These are phyloP conservation scores for Talaromyces trachyspermus DNA, from an alignment of 495 filamentous ascomycete genomes.

Conservation along the genomic window DNA sequence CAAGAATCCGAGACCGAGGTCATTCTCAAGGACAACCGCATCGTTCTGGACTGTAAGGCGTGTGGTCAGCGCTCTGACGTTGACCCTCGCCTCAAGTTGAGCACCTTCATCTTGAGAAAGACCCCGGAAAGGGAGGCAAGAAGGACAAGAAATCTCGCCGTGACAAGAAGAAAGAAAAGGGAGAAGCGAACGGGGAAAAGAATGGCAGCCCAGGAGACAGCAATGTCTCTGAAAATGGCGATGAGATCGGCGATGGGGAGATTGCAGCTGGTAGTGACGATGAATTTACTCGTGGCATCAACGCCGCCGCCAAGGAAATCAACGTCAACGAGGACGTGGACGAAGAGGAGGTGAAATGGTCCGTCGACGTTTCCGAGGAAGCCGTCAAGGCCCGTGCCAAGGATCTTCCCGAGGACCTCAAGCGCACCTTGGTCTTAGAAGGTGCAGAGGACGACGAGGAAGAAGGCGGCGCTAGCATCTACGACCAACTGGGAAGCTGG, in stretches of 20 bases:
- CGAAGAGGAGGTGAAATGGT: slow-evolving; percentile 86
- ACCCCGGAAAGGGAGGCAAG: slow-evolving; percentile 84
- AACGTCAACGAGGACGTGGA: slow-evolving; percentile 56
- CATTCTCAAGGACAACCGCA: slow-evolving; percentile 83
- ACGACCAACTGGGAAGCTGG: slow-evolving; percentile 93
- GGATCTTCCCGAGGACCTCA: slow-evolving; percentile 83
- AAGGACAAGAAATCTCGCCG: slow-evolving; percentile 87
- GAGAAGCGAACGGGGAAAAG: slow-evolving; percentile 54
- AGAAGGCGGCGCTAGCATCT: slow-evolving; percentile 70
- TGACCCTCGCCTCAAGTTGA: slow-evolving; percentile 89
- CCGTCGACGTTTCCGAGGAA: slow-evolving; percentile 88
- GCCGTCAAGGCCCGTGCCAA: slow-evolving; percentile 90
- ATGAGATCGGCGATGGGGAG: slow-evolving; percentile 61
- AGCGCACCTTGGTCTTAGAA: slow-evolving; percentile 77
- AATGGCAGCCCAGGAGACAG: slow-evolving; percentile 67
- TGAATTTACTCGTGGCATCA: slow-evolving; percentile 84
- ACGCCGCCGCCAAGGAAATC: slow-evolving; percentile 70
- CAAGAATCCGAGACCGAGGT: slow-evolving; percentile 98
- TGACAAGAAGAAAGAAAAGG: slow-evolving; percentile 54
- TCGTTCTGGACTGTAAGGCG: slow-evolving; percentile 94
- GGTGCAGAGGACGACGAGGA: slow-evolving; percentile 77
- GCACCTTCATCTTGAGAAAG: slow-evolving; percentile 95
- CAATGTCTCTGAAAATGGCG: slow-evolving; percentile 58
- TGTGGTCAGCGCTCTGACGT: slow-evolving; percentile 89
- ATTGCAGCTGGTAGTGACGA: slow-evolving; percentile 82